Percentiles rank a stretch among this genome's conserved stretches.
Conservation (phyloP, 148 eudicot genomes). For the Camellia sinensis region DNA sequence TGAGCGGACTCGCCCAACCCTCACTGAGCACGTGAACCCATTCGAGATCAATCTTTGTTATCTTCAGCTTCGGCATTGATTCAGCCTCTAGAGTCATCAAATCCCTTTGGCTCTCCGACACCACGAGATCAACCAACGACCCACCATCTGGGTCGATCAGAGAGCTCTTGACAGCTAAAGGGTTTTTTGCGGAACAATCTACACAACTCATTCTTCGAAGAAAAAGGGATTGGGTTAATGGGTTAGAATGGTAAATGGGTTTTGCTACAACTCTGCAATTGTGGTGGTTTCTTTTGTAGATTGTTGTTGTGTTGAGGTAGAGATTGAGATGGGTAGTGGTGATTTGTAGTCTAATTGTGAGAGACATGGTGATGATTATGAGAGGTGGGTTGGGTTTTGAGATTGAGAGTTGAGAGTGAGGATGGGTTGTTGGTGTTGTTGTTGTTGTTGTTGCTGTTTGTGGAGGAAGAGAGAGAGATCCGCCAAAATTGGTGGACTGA, state of each 20-base stretch:
- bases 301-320: neutral
- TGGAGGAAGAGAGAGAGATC: conserved; percentile 17
- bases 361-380: conserved; percentile 35
- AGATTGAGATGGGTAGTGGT: conserved; percentile 16
- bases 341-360: conserved; percentile 40
- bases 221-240: conserved; percentile 17
- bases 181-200: neutral
- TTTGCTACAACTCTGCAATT: conserved; percentile 24
- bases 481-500: conserved; percentile 15
- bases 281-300: conserved; percentile 15
- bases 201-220: conserved; percentile 14
- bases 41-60: conserved; percentile 66
- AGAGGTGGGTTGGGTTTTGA: neutral
- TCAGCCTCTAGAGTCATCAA: conserved; percentile 47
- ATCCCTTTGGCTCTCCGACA: conserved; percentile 42
- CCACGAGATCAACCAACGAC: conserved; percentile 58
- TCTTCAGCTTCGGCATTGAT: conserved; percentile 49
- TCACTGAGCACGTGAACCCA: conserved; percentile 94
- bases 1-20: conserved; percentile 93
- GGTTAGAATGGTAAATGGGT: conserved; percentile 37
- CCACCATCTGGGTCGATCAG: conserved; percentile 95
- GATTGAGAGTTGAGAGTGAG: neutral
- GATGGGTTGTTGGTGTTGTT: neutral
- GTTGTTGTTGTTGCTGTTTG: neutral
- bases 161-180: conserved; percentile 39